These are phyloP conservation scores for Phytophthora tentaculata DNA, from an alignment of 352 stramenopile species.

Conservation along the genomic window DNA sequence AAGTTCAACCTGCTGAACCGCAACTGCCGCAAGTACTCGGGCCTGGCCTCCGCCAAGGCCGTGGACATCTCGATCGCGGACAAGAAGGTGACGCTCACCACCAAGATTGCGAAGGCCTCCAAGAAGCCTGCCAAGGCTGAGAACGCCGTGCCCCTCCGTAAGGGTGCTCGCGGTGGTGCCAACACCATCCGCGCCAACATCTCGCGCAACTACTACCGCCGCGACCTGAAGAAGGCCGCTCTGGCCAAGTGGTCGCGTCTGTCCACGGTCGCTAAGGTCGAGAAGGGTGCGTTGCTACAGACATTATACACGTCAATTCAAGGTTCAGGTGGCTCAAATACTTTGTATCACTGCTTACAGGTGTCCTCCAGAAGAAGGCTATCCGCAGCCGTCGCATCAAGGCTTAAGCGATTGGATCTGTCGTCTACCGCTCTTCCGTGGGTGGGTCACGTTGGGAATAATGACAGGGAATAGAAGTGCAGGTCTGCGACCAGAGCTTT, in stretches of 20 bases:
- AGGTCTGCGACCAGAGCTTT: conserved; percentile 36
- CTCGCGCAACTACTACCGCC: conserved; percentile 89
- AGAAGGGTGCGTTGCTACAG: conserved; percentile 71
- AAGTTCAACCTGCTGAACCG: conserved; percentile 96
- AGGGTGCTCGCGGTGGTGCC: conserved; percentile 80
- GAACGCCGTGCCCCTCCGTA: conserved; percentile 82
- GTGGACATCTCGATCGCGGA: conserved; percentile 91
- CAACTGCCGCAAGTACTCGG: conserved; percentile 98
- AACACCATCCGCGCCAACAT: conserved; percentile 91
- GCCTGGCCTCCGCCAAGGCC: conserved; percentile 93
- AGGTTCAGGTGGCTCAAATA: conserved; percentile 3
- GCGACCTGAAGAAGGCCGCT: conserved; percentile 86
- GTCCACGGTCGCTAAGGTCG: conserved; percentile 87
- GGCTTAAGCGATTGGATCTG: conserved; percentile 56
- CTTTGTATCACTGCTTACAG: conserved; percentile 23
- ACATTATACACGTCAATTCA: neutral
- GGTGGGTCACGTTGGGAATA: conserved; percentile 50
- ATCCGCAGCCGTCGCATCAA: conserved; percentile 86
- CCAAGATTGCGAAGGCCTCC: conserved; percentile 78
- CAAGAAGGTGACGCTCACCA: conserved; percentile 88
- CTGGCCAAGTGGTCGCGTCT: conserved; percentile 88
- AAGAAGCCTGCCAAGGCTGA: conserved; percentile 77
- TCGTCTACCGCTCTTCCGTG: conserved; percentile 24
- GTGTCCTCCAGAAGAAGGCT: conserved; percentile 82
- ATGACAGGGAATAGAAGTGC: conserved; percentile 54